These are phyloP conservation scores for Lachnellula subtilissima DNA, from an alignment of 2,329 filamentous ascomycete species.

Conservation along the genomic window DNA sequence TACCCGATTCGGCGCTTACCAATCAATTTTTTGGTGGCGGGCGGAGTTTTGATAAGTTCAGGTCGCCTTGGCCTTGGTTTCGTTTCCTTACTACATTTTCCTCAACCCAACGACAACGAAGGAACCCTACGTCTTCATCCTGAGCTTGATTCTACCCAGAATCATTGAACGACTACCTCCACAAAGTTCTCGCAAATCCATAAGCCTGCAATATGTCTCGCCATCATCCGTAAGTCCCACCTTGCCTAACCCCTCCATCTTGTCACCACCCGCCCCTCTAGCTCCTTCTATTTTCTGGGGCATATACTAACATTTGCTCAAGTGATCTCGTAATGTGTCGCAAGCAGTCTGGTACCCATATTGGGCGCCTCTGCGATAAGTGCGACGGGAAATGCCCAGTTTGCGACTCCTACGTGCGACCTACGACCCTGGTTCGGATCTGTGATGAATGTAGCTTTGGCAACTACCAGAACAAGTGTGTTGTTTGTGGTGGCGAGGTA, in stretches of 20 bases:
- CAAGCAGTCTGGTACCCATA: conserved; percentile 95
- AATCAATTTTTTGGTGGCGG: background rate
- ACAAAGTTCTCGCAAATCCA: background rate
- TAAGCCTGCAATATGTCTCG: conserved; percentile 28
- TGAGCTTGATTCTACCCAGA: conserved; percentile 1
- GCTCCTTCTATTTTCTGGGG: background rate
- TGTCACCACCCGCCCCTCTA: background rate
- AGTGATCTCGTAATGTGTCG: conserved; percentile 99
- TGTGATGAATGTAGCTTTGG: conserved; percentile 99
- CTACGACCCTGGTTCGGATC: conserved; percentile 94
- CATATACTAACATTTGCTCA: conserved; percentile 17
- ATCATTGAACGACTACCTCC: background rate
- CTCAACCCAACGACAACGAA: background rate
- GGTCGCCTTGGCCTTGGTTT: background rate
- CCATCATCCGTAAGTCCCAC: conserved; percentile 61
- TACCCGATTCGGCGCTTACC: conserved; percentile 1
- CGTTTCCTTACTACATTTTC: background rate
- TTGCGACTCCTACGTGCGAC: conserved; percentile 97
- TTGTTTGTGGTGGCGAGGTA: conserved; percentile 88
- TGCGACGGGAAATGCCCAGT: conserved; percentile 99
- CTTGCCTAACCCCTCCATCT: background rate
- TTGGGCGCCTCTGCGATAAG: conserved; percentile 98
- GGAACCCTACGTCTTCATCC: background rate
- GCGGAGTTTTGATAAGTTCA: background rate
- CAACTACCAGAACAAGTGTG: conserved; percentile 99